These are phyloP conservation scores for Cardamine chenopodiifolia DNA, from an alignment of 345 rosid genomes.

Conservation along the genomic window DNA sequence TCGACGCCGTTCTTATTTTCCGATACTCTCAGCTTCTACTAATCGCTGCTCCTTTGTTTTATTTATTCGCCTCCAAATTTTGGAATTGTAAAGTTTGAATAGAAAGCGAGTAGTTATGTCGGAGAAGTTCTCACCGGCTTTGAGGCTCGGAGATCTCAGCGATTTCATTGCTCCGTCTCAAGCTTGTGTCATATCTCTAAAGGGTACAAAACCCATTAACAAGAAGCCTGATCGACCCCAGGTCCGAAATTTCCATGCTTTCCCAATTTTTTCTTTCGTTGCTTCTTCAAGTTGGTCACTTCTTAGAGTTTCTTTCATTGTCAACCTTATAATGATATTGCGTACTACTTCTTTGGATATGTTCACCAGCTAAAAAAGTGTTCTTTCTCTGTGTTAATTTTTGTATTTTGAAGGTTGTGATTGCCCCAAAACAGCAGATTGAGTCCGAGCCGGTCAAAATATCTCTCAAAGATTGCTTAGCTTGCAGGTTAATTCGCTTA, in stretches of 20 bases:
- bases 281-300: constrained; percentile 11
- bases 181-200: constrained; percentile 75
- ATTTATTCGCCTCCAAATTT: neutral
- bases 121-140: constrained; percentile 82
- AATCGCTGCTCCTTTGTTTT: neutral
- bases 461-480: constrained; percentile 95
- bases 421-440: constrained; percentile 45
- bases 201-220: constrained; percentile 53
- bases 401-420: constrained; percentile 52
- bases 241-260: constrained; percentile 44
- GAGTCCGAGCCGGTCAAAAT: constrained; percentile 71
- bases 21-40: neutral
- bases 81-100: neutral
- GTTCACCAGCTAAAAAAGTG: constrained; percentile 2
- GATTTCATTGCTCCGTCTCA: constrained; percentile 96
- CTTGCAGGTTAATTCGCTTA: constrained; percentile 67
- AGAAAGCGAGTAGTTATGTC: constrained; percentile 53
- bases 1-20: constrained; percentile 17
- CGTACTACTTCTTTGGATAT: neutral
- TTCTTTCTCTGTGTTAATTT: constrained; percentile 6
- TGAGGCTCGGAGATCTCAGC: constrained; percentile 89
- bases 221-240: constrained; percentile 56
- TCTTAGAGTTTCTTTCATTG: constrained; percentile 5
- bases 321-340: neutral
- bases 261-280: neutral